Percentiles rank a stretch among this genome's conserved stretches.
Evolutionary conservation across 1,284 basidiomycete species (phyloP).

Genomic region (Naganishia sp.): DNA sequence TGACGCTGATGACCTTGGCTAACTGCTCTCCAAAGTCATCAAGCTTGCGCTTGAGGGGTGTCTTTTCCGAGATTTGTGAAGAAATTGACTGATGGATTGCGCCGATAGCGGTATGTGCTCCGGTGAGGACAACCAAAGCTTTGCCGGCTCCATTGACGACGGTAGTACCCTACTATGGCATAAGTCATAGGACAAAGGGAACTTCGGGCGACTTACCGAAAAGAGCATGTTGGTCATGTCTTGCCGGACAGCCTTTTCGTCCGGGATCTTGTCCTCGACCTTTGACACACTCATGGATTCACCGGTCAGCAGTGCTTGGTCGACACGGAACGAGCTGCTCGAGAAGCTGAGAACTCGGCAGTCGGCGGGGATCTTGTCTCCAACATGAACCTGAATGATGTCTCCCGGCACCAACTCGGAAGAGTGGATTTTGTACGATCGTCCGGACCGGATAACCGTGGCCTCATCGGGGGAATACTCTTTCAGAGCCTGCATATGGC

Average conservation of each 20-base stretch:
- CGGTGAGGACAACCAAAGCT: conserved; percentile 83
- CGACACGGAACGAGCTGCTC: conserved; percentile 79
- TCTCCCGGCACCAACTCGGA: conserved; percentile 90
- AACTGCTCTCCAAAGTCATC: conserved; percentile 96
- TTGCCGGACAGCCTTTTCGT: conserved; percentile 82
- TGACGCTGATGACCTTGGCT: conserved; percentile 92
- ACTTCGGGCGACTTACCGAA: conserved; percentile 61
- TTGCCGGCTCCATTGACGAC: conserved; percentile 85
- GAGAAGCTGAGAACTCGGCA: conserved; percentile 83
- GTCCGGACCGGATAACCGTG: conserved; percentile 76
- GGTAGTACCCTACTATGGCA: conserved; percentile 72
- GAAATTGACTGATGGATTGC: conserved; percentile 89
- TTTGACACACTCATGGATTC: conserved; percentile 88
- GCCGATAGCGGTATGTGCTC: conserved; percentile 83
- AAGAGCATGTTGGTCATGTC: conserved; percentile 95
- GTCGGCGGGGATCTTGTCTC: conserved; percentile 92
- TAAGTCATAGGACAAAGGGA: neutral
- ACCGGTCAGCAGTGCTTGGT: conserved; percentile 92
- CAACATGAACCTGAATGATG: conserved; percentile 82
- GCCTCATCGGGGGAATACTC: conserved; percentile 95
- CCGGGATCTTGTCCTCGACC: conserved; percentile 65
- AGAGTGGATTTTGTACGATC: conserved; percentile 73
- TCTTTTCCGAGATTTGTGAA: conserved; percentile 70
- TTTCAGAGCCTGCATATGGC: conserved; percentile 71
- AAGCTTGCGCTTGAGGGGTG: conserved; percentile 89